A percentile compares a stretch with the other conserved stretches of the same genome.
Evolutionary conservation across 352 stramenopile species (phyloP).

Genomic region (Pythium sp.): DNA sequence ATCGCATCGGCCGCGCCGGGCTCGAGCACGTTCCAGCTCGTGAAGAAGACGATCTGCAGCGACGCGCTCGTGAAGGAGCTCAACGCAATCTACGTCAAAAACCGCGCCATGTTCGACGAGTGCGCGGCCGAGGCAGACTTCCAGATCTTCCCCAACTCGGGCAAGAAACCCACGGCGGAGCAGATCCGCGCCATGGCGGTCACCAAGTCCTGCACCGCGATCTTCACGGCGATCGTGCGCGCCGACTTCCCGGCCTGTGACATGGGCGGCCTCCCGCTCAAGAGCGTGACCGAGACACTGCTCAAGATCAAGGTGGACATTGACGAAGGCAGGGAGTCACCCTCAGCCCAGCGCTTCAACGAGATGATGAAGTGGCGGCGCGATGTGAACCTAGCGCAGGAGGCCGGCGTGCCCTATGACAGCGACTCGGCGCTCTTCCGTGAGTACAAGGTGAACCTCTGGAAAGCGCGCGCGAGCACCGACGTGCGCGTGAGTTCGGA

Average conservation of each 20-base stretch:
- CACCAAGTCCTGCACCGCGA: conserved; percentile 40
- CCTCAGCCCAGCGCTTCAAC: conserved; percentile 40
- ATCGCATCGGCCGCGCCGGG: conserved; percentile 35
- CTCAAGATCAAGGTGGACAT: conserved; percentile 58
- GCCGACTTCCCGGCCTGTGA: conserved; percentile 50
- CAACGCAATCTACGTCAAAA: conserved; percentile 55
- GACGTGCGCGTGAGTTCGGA: conserved; percentile 33
- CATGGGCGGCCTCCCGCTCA: conserved; percentile 45
- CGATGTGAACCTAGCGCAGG: conserved; percentile 43
- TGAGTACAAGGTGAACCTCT: conserved; percentile 35
- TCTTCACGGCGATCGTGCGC: conserved; percentile 51
- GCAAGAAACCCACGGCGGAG: conserved; percentile 33
- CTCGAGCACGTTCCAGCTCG: conserved; percentile 44
- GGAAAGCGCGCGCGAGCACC: conserved; percentile 28
- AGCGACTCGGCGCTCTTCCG: conserved; percentile 41
- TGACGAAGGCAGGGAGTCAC: conserved; percentile 18
- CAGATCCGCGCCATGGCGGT: conserved; percentile 49
- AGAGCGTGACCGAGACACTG: conserved; percentile 49
- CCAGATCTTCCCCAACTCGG: conserved; percentile 61
- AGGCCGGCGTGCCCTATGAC: conserved; percentile 40
- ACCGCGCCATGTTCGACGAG: conserved; percentile 50
- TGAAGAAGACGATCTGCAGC: conserved; percentile 39
- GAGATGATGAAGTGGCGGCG: conserved; percentile 53
- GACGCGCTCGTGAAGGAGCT: conserved; percentile 37
- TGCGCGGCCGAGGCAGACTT: conserved; percentile 51